A percentile compares a stretch with the other conserved stretches of the same genome.
Evolutionary conservation across 495 filamentous ascomycete species (phyloP).

Genomic region (Penicillium alfredii): DNA sequence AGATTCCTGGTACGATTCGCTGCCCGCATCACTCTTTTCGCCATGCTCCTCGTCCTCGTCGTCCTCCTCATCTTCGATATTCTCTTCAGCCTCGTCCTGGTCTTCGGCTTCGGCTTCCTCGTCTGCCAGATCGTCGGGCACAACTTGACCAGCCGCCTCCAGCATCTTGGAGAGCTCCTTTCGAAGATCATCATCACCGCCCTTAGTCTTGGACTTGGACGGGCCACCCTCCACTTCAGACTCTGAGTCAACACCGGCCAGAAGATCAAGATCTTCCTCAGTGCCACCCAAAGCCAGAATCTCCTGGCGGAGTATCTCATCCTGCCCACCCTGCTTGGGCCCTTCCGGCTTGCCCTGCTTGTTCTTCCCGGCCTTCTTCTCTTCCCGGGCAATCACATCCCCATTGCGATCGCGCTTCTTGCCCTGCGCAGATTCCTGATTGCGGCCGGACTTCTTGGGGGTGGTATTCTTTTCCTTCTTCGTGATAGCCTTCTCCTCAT

Average conservation of each 20-base stretch:
- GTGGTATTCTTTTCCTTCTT: constrained; percentile 26
- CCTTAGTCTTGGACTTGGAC: constrained; percentile 21
- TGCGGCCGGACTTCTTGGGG: constrained; percentile 21
- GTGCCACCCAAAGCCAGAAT: constrained; percentile 73
- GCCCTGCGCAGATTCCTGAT: constrained; percentile 29
- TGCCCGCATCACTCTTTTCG: constrained; percentile 29
- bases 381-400: constrained; percentile 39
- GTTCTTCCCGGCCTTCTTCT: constrained; percentile 25
- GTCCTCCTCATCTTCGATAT: constrained; percentile 20
- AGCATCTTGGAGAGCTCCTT: constrained; percentile 41
- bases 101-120: constrained; percentile 41
- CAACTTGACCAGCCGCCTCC: constrained; percentile 39
- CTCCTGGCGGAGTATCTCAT: constrained; percentile 55
- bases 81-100: constrained; percentile 25
- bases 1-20: no score
- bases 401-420: constrained; percentile 48
- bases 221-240: constrained; percentile 47
- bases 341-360: constrained; percentile 21
- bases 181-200: constrained; percentile 32
- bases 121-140: constrained; percentile 38
- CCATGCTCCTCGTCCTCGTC: constrained; percentile 43
- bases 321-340: constrained; percentile 15
- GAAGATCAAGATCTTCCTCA: constrained; percentile 64
- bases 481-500: constrained; percentile 10
- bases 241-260: constrained; percentile 57